These are phyloP conservation scores for Phytophthora tentaculata DNA, from an alignment of 352 stramenopile genomes.

Conservation along the genomic window DNA sequence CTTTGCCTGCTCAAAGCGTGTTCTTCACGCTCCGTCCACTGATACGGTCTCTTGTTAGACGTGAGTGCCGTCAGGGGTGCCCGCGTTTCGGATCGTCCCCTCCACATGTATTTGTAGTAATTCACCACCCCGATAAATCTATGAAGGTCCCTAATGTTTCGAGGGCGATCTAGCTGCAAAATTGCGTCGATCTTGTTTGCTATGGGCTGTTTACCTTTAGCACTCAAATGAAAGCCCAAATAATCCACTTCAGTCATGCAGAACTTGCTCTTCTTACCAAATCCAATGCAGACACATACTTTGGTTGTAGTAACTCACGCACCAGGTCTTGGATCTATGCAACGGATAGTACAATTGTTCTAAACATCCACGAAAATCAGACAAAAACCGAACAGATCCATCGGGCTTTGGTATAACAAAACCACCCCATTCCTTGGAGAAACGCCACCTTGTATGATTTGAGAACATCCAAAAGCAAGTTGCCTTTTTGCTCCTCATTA, in stretches of 20 bases:
- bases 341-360: background rate
- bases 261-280: constrained; percentile 10
- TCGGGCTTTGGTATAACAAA: background rate
- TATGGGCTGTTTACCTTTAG: background rate
- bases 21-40: background rate
- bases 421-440: background rate
- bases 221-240: background rate
- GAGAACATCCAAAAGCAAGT: background rate
- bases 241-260: background rate
- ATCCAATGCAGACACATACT: background rate
- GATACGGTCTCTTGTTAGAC: background rate
- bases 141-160: background rate
- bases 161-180: background rate
- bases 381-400: background rate
- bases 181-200: background rate
- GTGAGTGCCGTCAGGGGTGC: background rate
- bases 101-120: background rate
- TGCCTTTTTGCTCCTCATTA: background rate
- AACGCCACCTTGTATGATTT: background rate
- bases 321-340: background rate
- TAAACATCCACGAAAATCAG: background rate
- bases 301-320: background rate
- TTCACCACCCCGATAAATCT: background rate
- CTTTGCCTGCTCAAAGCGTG: too few relatives aligned
- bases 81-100: background rate